Percentiles rank a stretch among this genome's conserved stretches.
phyloP scores from a whole-genome alignment of 345 rosid genomes.

The Aurinia saxatilis region DNA sequence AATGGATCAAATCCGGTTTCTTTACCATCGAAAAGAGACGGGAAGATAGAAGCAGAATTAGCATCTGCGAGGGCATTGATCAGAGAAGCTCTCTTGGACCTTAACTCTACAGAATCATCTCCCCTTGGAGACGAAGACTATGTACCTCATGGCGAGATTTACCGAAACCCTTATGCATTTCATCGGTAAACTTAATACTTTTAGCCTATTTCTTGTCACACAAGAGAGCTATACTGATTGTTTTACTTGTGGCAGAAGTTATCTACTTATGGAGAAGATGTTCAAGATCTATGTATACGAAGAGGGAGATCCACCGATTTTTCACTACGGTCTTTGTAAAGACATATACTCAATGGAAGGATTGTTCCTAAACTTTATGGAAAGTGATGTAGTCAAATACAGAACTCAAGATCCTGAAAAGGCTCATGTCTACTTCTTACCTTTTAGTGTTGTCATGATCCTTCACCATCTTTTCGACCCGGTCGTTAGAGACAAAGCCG shows the following conservation, averaged over 20 bases:
- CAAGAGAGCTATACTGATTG: neutral
- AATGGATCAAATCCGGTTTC: slow-evolving; percentile 10
- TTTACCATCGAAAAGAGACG: slow-evolving; percentile 21
- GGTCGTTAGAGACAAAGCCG: slow-evolving; percentile 26
- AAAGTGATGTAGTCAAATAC: slow-evolving; percentile 30
- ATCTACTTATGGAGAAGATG: slow-evolving; percentile 48
- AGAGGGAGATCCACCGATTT: slow-evolving; percentile 68
- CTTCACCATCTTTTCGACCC: slow-evolving; percentile 48
- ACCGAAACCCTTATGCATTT: slow-evolving; percentile 44
- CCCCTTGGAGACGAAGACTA: slow-evolving; percentile 30
- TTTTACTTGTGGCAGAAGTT: slow-evolving; percentile 37
- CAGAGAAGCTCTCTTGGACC: slow-evolving; percentile 28
- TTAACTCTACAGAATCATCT: slow-evolving; percentile 7
- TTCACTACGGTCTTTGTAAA: slow-evolving; percentile 59
- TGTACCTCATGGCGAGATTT: slow-evolving; percentile 42
- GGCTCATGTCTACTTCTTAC: slow-evolving; percentile 64
- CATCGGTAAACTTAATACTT: slow-evolving; percentile 31
- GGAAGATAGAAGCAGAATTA: slow-evolving; percentile 35
- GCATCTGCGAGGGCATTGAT: slow-evolving; percentile 47
- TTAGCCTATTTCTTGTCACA: neutral
- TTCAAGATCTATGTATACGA: slow-evolving; percentile 54
- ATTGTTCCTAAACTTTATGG: slow-evolving; percentile 45
- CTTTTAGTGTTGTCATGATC: slow-evolving; percentile 64
- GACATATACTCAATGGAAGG: slow-evolving; percentile 62
- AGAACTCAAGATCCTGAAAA: slow-evolving; percentile 41